Percentiles rank a stretch among this genome's conserved stretches.
Evolutionary conservation across 2,329 filamentous ascomycete species (phyloP).

Genomic region (Alternaria ventricosa): DNA sequence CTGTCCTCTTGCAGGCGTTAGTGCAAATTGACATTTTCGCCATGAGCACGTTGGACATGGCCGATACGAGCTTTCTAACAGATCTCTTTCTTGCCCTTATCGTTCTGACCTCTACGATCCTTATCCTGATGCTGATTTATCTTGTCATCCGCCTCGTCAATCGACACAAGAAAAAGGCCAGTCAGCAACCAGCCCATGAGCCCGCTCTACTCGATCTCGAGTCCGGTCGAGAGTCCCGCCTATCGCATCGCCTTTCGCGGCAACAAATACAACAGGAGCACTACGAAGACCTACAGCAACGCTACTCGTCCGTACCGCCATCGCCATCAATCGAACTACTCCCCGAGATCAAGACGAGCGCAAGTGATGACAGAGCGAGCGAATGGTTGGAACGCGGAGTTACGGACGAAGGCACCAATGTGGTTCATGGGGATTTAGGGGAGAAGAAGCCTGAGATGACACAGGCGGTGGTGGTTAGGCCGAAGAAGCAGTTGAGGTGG

Average conservation of each 20-base stretch:
- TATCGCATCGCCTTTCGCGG: conserved; percentile 10
- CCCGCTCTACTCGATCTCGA: conserved; percentile 5
- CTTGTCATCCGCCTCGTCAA: conserved; percentile 16
- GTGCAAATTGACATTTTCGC: neutral
- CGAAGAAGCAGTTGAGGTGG: conserved; percentile 8
- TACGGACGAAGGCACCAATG: neutral
- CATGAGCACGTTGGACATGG: conserved; percentile 1
- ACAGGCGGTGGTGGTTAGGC: neutral
- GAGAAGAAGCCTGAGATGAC: conserved; percentile 2
- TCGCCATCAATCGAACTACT: conserved; percentile 17
- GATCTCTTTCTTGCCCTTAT: conserved; percentile 24
- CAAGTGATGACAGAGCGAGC: conserved; percentile 19
- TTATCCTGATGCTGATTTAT: conserved; percentile 25
- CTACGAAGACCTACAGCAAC: conserved; percentile 8
- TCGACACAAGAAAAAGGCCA: neutral
- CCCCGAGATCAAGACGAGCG: conserved; percentile 15
- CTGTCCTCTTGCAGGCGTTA: neutral
- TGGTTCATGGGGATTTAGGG: conserved; percentile 10
- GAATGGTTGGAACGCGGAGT: conserved; percentile 26
- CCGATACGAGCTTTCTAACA: neutral
- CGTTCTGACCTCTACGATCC: conserved; percentile 17
- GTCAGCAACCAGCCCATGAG: neutral
- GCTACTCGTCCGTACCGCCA: conserved; percentile 7
- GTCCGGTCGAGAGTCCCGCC: neutral
- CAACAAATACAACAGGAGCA: conserved; percentile 11